Evolutionary conservation across 495 filamentous ascomycete genomes (phyloP).

Genomic region (Annulohypoxylon maeteangense): DNA sequence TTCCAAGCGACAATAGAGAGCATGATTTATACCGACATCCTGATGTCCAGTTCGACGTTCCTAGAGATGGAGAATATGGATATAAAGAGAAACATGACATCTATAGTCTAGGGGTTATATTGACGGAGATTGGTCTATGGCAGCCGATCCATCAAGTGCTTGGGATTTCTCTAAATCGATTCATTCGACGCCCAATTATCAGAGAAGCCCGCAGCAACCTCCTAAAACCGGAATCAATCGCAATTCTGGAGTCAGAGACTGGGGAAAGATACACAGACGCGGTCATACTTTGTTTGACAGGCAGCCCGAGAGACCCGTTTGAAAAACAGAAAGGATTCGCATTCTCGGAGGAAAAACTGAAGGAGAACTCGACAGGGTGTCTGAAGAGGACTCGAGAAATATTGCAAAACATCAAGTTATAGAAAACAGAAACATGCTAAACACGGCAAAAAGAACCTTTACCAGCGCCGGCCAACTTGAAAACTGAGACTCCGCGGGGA

Average conservation of each 20-base stretch:
- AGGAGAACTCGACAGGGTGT: not conserved
- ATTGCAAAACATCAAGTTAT: not conserved
- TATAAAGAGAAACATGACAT: slow-evolving; percentile 9
- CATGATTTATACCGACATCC: slow-evolving; percentile 14
- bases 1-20: not conserved
- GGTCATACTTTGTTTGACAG: not conserved
- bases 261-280: not conserved
- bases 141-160: slow-evolving; percentile 5
- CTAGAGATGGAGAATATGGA: slow-evolving; percentile 15
- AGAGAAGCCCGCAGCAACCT: not conserved
- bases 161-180: not conserved
- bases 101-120: slow-evolving; percentile 7
- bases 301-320: not conserved
- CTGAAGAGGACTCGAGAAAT: not conserved
- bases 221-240: not conserved
- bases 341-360: not conserved
- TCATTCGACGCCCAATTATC: not conserved
- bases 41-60: slow-evolving; percentile 14
- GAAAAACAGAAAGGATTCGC: not conserved
- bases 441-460: not conserved
- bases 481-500: not conserved
- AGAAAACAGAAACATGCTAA: not conserved
- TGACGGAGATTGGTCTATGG: slow-evolving; percentile 9
- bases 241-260: not conserved
- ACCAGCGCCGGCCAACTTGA: not conserved